Conservation (phyloP, 257 asterid genomes). For the Primulina tabacum region DNA sequence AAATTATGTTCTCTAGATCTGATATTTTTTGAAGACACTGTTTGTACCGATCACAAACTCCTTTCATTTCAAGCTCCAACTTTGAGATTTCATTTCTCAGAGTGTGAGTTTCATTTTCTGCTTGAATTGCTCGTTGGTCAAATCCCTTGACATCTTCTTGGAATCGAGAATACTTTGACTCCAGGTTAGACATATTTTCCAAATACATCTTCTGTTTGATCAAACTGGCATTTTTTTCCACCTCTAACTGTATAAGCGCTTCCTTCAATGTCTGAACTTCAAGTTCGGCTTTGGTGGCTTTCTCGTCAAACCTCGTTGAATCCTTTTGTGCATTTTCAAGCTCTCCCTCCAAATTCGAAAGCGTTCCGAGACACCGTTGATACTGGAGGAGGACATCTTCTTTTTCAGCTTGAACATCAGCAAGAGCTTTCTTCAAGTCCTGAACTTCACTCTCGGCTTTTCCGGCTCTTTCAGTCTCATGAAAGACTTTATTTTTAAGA, state of each 20-base stretch:
- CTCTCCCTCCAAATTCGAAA: slow-evolving; percentile 52
- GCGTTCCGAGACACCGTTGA: slow-evolving; percentile 59
- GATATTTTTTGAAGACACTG: slow-evolving; percentile 51
- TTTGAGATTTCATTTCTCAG: slow-evolving; percentile 51
- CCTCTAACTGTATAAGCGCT: slow-evolving; percentile 56
- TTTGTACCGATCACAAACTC: slow-evolving; percentile 32
- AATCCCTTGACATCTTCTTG: slow-evolving; percentile 46
- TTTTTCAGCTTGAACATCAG: slow-evolving; percentile 58
- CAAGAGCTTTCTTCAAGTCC: slow-evolving; percentile 51
- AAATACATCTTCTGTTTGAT: slow-evolving; percentile 45
- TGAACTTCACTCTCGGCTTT: slow-evolving; percentile 62
- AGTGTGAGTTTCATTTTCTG: slow-evolving; percentile 48
- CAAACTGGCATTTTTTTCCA: slow-evolving; percentile 51
- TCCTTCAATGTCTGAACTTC: slow-evolving; percentile 70
- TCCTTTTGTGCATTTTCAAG: slow-evolving; percentile 54
- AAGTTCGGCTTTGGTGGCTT: slow-evolving; percentile 52
- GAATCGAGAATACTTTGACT: slow-evolving; percentile 45
- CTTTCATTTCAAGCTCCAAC: slow-evolving; percentile 58
- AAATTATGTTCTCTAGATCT: slow-evolving; percentile 49
- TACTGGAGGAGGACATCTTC: slow-evolving; percentile 55
- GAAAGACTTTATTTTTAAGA: slow-evolving; percentile 14
- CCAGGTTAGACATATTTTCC: slow-evolving; percentile 48
- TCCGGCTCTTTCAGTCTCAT: slow-evolving; percentile 54
- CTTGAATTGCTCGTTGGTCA: slow-evolving; percentile 38
- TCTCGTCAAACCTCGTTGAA: slow-evolving; percentile 48